Evolutionary conservation across 1,284 basidiomycete species (phyloP).

Genomic region (Laetiporus sulphureus): DNA sequence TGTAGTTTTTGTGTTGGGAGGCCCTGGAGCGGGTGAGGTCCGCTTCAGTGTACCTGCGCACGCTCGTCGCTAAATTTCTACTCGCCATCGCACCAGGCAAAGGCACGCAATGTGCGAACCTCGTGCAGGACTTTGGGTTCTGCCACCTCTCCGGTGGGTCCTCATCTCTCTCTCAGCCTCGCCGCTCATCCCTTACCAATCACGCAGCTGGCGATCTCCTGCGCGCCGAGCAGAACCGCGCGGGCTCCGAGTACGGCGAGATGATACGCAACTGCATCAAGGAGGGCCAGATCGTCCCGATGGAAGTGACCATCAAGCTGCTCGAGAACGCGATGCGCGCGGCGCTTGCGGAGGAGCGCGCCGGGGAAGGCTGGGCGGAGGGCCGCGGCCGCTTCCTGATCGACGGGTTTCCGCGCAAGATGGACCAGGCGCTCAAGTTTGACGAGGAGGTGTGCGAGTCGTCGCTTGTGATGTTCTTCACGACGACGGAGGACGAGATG

Average conservation of each 20-base stretch:
- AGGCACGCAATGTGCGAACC: constrained; percentile 88
- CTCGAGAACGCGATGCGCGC: constrained; percentile 89
- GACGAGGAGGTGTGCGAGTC: constrained; percentile 84
- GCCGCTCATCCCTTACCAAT: no score
- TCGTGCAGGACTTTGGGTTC: constrained; percentile 89
- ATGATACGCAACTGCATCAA: constrained; percentile 88
- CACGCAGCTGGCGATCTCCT: constrained; percentile 93
- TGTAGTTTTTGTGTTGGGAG: constrained; percentile 95
- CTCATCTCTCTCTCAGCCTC: no score
- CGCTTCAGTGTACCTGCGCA: neutral
- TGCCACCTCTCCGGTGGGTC: constrained; percentile 86
- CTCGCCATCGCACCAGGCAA: constrained; percentile 58
- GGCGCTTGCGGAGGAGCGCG: constrained; percentile 41
- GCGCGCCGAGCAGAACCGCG: constrained; percentile 87
- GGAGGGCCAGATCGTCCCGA: constrained; percentile 94
- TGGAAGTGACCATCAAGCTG: constrained; percentile 95
- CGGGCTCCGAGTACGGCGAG: constrained; percentile 80
- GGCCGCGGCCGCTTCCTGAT: constrained; percentile 88
- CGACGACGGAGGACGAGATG: constrained; percentile 90
- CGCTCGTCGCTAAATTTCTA: constrained; percentile 3
- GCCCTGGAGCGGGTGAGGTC: constrained; percentile 83
- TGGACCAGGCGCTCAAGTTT: constrained; percentile 96
- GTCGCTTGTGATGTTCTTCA: constrained; percentile 81
- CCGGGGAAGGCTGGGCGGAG: constrained; percentile 58
- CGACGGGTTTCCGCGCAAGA: constrained; percentile 97